These are phyloP conservation scores for Apiospora pterosperma DNA, from an alignment of 2,329 filamentous ascomycete genomes.

Conservation along the genomic window DNA sequence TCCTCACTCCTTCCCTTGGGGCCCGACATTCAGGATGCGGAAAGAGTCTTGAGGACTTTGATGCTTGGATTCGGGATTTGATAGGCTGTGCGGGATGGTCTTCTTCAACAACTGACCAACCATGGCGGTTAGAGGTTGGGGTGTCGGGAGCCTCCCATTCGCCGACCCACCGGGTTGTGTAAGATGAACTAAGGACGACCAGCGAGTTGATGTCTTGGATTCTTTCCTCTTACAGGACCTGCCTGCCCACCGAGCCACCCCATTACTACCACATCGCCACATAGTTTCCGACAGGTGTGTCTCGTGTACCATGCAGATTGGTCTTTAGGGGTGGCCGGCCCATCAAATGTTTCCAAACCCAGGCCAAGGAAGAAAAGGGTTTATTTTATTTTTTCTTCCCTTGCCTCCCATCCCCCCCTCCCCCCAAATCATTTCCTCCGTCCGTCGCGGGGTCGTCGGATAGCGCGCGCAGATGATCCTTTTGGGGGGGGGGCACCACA, in stretches of 20 bases:
- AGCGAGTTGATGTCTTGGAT: slow-evolving; percentile 47
- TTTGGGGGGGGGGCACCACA: neutral
- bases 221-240: slow-evolving; percentile 26
- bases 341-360: slow-evolving; percentile 4
- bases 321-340: slow-evolving; percentile 26
- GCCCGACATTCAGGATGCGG: slow-evolving; percentile 19
- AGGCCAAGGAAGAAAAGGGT: neutral
- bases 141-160: slow-evolving; percentile 26
- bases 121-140: slow-evolving; percentile 37
- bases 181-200: slow-evolving; percentile 35
- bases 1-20: slow-evolving; percentile 13
- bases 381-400: too few relatives aligned
- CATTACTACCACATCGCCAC: slow-evolving; percentile 36
- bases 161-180: slow-evolving; percentile 37
- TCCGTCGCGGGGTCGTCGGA: neutral
- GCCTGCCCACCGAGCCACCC: slow-evolving; percentile 25
- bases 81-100: slow-evolving; percentile 38
- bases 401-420: neutral
- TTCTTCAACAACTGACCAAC: slow-evolving; percentile 32
- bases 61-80: slow-evolving; percentile 30
- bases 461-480: neutral
- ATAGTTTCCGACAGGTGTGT: slow-evolving; percentile 33
- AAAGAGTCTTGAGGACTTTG: slow-evolving; percentile 1
- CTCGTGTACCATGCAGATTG: slow-evolving; percentile 40
- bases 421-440: neutral